Evolutionary conservation across 768 basidiomycete species (phyloP).

Genomic region (Pleurotus platypus): DNA sequence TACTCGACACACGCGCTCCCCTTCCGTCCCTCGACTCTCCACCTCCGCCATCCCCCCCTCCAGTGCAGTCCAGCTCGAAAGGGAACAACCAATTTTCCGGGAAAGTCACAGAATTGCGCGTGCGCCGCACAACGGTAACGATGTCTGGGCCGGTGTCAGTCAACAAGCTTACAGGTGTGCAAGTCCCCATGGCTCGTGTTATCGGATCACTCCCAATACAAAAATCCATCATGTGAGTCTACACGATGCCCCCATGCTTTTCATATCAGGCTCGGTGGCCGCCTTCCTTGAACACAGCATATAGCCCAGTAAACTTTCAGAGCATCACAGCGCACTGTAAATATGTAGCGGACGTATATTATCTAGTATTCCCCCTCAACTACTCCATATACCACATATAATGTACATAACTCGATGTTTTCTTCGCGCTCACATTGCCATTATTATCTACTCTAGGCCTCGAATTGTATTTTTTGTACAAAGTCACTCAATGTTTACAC

Average conservation of each 20-base stretch:
- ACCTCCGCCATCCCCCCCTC: neutral
- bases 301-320: no score
- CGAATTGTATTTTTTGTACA: no score
- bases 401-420: constrained; percentile 3
- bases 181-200: constrained; percentile 3
- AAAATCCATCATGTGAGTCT: neutral
- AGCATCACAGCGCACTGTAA: no score
- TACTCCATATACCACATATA: neutral
- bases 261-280: neutral
- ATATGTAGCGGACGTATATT: no score
- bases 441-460: neutral
- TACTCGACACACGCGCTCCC: neutral
- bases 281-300: no score
- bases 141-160: neutral
- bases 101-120: neutral
- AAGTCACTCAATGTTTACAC: no score
- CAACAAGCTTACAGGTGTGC: neutral
- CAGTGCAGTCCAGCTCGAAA: neutral
- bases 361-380: no score
- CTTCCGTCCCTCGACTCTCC: neutral
- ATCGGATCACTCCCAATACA: neutral
- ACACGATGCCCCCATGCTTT: neutral
- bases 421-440: neutral
- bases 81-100: neutral
- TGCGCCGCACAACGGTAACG: constrained; percentile 4